Evolutionary conservation across 1,284 basidiomycete species (phyloP).

Genomic region (Vanrija humicola): DNA sequence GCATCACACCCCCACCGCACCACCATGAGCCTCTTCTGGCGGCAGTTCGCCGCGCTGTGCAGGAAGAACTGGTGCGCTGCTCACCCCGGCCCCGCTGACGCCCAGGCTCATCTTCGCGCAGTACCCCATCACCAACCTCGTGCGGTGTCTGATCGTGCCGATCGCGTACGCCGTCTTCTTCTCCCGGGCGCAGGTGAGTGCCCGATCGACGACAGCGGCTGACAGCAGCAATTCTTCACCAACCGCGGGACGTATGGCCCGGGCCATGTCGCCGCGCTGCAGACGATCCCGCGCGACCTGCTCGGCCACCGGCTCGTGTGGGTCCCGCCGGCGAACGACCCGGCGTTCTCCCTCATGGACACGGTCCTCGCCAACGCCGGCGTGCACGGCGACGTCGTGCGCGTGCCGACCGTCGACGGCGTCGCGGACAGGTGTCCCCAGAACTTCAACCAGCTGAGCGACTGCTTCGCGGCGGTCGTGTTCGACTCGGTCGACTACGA

Average conservation of each 20-base stretch:
- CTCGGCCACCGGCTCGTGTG: conserved; percentile 60
- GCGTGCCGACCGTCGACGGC: conserved; percentile 51
- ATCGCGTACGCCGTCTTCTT: conserved; percentile 50
- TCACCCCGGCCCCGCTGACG: conserved; percentile 15
- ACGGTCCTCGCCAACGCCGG: conserved; percentile 55
- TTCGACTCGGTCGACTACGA: conserved; percentile 60
- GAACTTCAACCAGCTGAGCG: conserved; percentile 65
- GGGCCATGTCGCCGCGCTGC: conserved; percentile 57
- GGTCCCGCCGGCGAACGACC: conserved; percentile 42
- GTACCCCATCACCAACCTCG: conserved; percentile 6
- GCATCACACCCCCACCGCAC: neutral
- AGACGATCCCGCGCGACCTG: conserved; percentile 54
- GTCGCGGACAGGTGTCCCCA: conserved; percentile 63
- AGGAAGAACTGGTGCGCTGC: conserved; percentile 67
- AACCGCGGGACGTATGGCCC: conserved; percentile 51
- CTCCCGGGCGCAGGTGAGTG: neutral
- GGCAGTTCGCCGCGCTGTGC: conserved; percentile 60
- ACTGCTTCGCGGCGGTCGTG: conserved; percentile 67
- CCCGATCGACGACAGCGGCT: neutral
- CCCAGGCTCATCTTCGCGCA: conserved; percentile 53
- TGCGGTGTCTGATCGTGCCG: neutral
- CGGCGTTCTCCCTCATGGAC: conserved; percentile 54
- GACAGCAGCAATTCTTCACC: conserved; percentile 5
- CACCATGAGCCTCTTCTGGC: neutral
- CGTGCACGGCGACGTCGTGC: conserved; percentile 49